Percentiles rank a stretch among this genome's conserved stretches.
Conservation (phyloP, 257 asterid species). For the Solanum virginianum region DNA sequence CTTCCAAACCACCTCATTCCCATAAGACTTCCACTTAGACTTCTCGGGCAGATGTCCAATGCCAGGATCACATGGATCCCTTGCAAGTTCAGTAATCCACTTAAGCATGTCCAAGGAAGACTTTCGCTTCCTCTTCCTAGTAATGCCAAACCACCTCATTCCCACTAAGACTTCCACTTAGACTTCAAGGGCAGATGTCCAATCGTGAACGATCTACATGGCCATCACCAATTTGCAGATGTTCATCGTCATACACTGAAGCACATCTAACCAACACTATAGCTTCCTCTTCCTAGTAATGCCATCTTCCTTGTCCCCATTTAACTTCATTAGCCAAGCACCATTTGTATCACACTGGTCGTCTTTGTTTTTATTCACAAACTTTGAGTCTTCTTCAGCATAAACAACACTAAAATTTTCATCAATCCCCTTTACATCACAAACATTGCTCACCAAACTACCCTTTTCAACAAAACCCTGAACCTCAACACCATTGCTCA, state of each 20-base stretch:
- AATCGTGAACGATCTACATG: neutral
- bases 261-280: neutral
- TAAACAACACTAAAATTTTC: neutral
- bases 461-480: neutral
- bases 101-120: slow-evolving; percentile 26
- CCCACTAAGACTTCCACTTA: too few species aligned
- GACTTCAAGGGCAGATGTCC: too few species aligned
- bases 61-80: slow-evolving; percentile 46
- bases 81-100: slow-evolving; percentile 53
- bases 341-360: slow-evolving; percentile 4
- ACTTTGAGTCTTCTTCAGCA: neutral
- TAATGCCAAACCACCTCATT: slow-evolving; percentile 6
- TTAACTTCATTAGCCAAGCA: neutral
- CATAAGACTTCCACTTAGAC: slow-evolving; percentile 61
- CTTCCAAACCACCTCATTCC: too few species aligned
- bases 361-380: neutral
- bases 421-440: neutral
- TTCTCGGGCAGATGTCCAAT: slow-evolving; percentile 41
- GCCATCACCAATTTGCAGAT: neutral
- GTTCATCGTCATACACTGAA: neutral
- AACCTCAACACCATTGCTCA: neutral
- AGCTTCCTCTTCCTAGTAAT: neutral
- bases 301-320: slow-evolving; percentile 8
- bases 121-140: slow-evolving; percentile 48
- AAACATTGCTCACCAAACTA: neutral